Evolutionary conservation across 2,329 filamentous ascomycete genomes (phyloP), one percentile per base, ranked within the genome.

Genomic region (Aspergillus brasiliensis): DNA sequence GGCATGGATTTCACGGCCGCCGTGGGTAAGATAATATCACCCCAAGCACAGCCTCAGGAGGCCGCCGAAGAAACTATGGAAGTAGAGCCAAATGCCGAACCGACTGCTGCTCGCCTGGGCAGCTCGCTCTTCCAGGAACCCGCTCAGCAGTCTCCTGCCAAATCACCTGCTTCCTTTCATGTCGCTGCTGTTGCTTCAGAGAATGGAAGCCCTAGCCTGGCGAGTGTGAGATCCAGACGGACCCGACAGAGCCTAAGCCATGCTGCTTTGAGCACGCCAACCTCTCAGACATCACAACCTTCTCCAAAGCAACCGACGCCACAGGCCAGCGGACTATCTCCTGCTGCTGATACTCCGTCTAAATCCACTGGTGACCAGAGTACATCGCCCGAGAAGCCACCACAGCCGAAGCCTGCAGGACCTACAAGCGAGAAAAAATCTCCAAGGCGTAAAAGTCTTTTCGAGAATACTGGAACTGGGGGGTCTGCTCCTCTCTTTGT

Each of bases 1-100:
- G 86, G 82, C 0, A 90, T 91, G 88, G 88, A 90, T 48, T 85
- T 90, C 71, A 90, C 88, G 2, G 81, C 81, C 48, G 85, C 83
- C 5, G 78, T 90, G 49, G 88, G 88, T 8, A 81, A 82, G 8
- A 90, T 91, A 53, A 77, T 90, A 44, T 70, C 70, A 72, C 78
- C 73, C 63, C 77, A 73, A 49, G 61, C 69, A 21, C 69, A 71
- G 71, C 19, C 77, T 77, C 51, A 31, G 40, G 71, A 75, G 8
- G 76, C 82, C 58, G 85, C 82, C 8, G 87, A 84, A 69, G 80
- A 80, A 49, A 71, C 85, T 11, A 86, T 88, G 84, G 84, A 88
- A 65, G 75, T 83, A 64, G 86, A 88, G 67, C 81, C 77, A 13
- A 79, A 85, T 27, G 80, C 83, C 51, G 86, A 88, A 68, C 81